A percentile compares a stretch with the other conserved stretches of the same genome.
phyloP scores from a whole-genome alignment of 768 basidiomycete species.

The Mycena indigotica region DNA sequence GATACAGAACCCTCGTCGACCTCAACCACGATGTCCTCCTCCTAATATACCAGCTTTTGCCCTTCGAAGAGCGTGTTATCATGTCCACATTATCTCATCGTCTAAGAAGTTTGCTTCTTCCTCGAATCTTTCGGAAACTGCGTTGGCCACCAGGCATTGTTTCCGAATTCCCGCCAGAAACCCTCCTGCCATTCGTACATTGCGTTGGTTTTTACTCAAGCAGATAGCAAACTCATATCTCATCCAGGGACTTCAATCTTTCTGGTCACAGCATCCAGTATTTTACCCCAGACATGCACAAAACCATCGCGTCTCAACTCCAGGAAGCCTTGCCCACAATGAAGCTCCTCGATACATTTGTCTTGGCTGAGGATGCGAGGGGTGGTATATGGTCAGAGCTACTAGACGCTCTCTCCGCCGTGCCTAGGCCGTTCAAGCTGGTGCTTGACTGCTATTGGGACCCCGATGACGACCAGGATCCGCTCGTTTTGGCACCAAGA shows the following conservation, averaged over 20 bases:
- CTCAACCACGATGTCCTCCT: neutral
- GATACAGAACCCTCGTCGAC: neutral
- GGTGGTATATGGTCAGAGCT: neutral
- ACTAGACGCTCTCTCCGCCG: neutral
- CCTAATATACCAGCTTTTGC: neutral
- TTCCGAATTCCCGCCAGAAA: neutral
- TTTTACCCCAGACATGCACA: neutral
- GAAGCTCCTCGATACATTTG: neutral
- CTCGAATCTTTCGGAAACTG: neutral
- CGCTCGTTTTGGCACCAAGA: neutral
- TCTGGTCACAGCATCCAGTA: neutral
- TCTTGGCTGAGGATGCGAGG: neutral
- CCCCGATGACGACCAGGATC: neutral
- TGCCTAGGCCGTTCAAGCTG: neutral
- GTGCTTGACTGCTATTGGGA: neutral
- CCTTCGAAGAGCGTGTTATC: neutral
- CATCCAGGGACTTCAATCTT: neutral
- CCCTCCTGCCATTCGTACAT: neutral
- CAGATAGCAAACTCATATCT: neutral
- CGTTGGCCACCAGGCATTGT: neutral
- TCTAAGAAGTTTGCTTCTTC: neutral
- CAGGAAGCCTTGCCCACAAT: neutral
- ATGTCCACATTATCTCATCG: neutral
- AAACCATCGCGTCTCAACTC: neutral
- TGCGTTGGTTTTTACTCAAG: neutral